These are phyloP conservation scores for Hypericum androsaemum DNA, from an alignment of 345 rosid genomes.

Conservation along the genomic window DNA sequence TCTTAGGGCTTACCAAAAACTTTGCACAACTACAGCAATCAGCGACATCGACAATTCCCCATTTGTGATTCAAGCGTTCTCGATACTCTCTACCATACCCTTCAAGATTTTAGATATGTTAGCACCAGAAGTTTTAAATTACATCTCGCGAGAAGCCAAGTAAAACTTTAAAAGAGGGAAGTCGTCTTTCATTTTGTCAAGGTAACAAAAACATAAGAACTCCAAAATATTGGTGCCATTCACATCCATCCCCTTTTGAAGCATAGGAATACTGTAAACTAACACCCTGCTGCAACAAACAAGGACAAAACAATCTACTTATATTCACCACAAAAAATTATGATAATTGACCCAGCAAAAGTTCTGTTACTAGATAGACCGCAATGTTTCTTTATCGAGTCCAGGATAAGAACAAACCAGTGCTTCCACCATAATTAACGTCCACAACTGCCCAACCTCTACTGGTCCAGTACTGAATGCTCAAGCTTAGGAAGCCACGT, in stretches of 20 bases:
- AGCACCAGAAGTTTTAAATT: neutral
- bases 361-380: too few species aligned
- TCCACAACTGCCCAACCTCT: constrained; percentile 98
- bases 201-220: too few species aligned
- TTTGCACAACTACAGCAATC: constrained; percentile 95
- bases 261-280: too few species aligned
- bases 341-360: too few species aligned
- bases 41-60: constrained; percentile 94
- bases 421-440: constrained; percentile 98
- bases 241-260: too few species aligned
- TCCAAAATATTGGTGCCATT: too few species aligned
- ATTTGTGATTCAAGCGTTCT: constrained; percentile 58
- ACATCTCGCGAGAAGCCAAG: too few species aligned
- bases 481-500: constrained; percentile 56
- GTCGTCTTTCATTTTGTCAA: too few species aligned
- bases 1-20: constrained; percentile 46
- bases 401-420: constrained; percentile 45
- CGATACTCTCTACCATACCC: constrained; percentile 94
- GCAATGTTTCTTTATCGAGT: neutral
- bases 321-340: too few species aligned
- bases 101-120: constrained; percentile 19
- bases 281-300: too few species aligned
- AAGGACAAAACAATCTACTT: too few species aligned
- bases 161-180: too few species aligned
- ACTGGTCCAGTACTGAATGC: constrained; percentile 92